Evolutionary conservation across 2,329 filamentous ascomycete genomes (phyloP), one percentile per base, ranked within the genome.

Genomic region (Colletotrichum orbiculare): DNA sequence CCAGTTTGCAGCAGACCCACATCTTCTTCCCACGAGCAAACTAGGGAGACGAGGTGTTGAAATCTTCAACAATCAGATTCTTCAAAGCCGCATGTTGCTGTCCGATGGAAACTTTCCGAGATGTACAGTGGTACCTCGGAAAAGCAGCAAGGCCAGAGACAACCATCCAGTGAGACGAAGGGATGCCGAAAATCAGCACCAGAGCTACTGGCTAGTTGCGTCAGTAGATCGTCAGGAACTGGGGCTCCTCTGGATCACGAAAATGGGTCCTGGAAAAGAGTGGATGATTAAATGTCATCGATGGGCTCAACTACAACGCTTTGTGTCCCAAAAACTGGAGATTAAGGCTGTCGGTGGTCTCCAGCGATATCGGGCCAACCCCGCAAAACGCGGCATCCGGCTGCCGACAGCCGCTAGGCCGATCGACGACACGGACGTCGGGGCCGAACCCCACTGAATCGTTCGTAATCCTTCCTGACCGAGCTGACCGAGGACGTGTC

Each of bases 311-410:
- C 34, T 60, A 34, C 48, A 57, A 55, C 43, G 17, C 34, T n/a
- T 11, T 12, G n/a, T 33, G 38, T 17, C 33, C 53, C 53, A 38
- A 55, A 60, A 61, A 61, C 50, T 55, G 57, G 62, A 38, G 56
- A 49, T n/a, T 8, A 47, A 54, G 63, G 63, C 60, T 65, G 52
- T 65, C 63, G 63, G 63, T 57, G 63, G 52, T 47, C 37, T 41
- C 47, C 25, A 48, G 63, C 63, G 63, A 62, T 60, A 62, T 65
- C 63, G 58, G 63, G 63, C 58, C 34, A 43, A 52, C 58, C 63
- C 58, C 63, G 47, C 63, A 57, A 17, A 25, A 25, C 25, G 52
- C 62, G 62, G 58, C 58, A 56, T 12, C 47, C 62, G 62, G 35
- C 15, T 41, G 38, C 62, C 63, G 63, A 65, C 39, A 65, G 59